phyloP scores from a whole-genome alignment of 106 monocot genomes.

The Chionographis japonica region DNA sequence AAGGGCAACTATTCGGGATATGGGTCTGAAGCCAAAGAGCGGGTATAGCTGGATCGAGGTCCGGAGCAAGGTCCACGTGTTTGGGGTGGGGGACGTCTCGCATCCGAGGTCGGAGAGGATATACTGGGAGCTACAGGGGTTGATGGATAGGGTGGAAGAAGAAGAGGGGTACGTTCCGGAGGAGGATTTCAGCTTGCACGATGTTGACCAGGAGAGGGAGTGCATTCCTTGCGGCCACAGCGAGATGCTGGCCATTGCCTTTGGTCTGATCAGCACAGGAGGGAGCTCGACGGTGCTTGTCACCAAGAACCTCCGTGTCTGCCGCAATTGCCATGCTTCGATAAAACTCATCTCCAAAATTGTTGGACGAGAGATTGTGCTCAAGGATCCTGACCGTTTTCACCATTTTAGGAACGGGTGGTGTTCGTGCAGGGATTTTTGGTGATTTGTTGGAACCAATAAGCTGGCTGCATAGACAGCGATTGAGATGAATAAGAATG shows the following conservation, averaged over 20 bases:
- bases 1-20: slow-evolving; percentile 41
- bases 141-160: slow-evolving; percentile 28
- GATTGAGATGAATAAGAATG: too few species aligned
- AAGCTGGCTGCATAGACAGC: too few species aligned
- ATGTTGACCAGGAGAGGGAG: slow-evolving; percentile 64
- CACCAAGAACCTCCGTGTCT: slow-evolving; percentile 49
- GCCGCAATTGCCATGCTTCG: slow-evolving; percentile 43
- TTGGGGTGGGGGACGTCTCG: slow-evolving; percentile 47
- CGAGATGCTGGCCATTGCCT: slow-evolving; percentile 53
- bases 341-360: slow-evolving; percentile 38
- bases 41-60: slow-evolving; percentile 60
- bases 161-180: slow-evolving; percentile 6
- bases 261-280: slow-evolving; percentile 42
- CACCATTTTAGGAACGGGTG: slow-evolving; percentile 36
- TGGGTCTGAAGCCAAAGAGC: slow-evolving; percentile 49
- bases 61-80: slow-evolving; percentile 48
- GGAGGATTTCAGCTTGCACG: slow-evolving; percentile 49
- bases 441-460: slow-evolving; percentile 19
- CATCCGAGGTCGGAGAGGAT: slow-evolving; percentile 57
- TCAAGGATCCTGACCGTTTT: slow-evolving; percentile 37
- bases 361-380: slow-evolving; percentile 21
- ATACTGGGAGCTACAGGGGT: slow-evolving; percentile 32
- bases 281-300: slow-evolving; percentile 18
- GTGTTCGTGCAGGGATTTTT: slow-evolving; percentile 36
- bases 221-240: slow-evolving; percentile 44